Conservation (phyloP, 495 filamentous ascomycete genomes). For the Parathielavia hyrcaniae region DNA sequence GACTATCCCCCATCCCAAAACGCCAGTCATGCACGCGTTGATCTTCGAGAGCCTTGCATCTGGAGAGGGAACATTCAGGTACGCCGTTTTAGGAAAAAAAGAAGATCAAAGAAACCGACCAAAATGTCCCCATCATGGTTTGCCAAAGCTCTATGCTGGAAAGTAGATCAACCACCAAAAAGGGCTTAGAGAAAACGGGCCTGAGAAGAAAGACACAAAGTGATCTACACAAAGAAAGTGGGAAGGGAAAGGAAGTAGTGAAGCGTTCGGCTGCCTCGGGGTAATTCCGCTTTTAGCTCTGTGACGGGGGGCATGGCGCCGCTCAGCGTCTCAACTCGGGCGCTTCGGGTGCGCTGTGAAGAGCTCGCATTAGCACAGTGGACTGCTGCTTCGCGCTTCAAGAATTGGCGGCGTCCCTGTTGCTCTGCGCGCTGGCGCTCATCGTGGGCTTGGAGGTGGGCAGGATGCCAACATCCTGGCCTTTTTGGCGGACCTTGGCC, state of each 20-base stretch:
- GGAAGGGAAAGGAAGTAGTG: slow-evolving; percentile 3
- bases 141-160: slow-evolving; percentile 20
- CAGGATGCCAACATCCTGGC: slow-evolving; percentile 55
- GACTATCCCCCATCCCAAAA: slow-evolving; percentile 6
- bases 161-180: slow-evolving; percentile 23
- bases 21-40: slow-evolving; percentile 23
- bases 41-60: slow-evolving; percentile 11
- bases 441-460: slow-evolving; percentile 65
- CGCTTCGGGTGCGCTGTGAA: slow-evolving; percentile 8
- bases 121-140: slow-evolving; percentile 5
- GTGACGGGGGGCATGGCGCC: background rate
- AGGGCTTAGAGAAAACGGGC: slow-evolving; percentile 9
- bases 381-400: slow-evolving; percentile 21
- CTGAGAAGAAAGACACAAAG: slow-evolving; percentile 3
- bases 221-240: slow-evolving; percentile 15
- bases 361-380: slow-evolving; percentile 5
- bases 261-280: background rate
- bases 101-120: background rate
- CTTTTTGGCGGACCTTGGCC: slow-evolving; percentile 79
- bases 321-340: slow-evolving; percentile 1
- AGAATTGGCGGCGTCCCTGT: slow-evolving; percentile 63
- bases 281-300: background rate
- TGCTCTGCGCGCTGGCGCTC: slow-evolving; percentile 89
- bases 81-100: slow-evolving; percentile 14
- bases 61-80: slow-evolving; percentile 20